Base-by-base conservation (phyloP, 1,284 basidiomycete genomes). In the Heterobasidion annosum region DNA sequence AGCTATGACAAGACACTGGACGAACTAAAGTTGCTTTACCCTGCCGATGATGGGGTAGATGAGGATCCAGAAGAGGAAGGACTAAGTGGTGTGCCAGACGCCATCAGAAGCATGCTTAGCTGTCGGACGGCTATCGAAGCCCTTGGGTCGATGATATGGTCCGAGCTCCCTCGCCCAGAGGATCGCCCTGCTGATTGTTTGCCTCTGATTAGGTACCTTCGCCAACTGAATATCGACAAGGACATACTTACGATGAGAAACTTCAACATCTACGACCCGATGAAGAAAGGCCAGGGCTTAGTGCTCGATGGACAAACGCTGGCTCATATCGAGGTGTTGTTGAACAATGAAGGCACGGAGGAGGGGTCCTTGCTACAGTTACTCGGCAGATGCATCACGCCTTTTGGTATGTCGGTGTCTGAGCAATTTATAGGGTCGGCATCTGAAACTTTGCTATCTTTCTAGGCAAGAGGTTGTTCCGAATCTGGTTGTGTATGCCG, bases 221-320 rank as follows among this genome's bases (percentile, higher is more conserved):
- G 88, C 47, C 89, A 91, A 55, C 79, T 98, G 48, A 97, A 97
- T 64, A 92, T 98, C 58, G 94, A 94, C 71, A 91, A 91, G 65
- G 92, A 97, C 62, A 83, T 98, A 54, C 68, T 98, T 60, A 91
- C 83, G 55, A 93, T 95, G 83, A 88, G 84, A 70, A 97, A 97
- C 67, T 98, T 98, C 77, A 95, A 97, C 64, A 77, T 97, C 46
- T 97, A 97, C 65, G 93, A 98, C 68, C 94, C 95, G 0, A 91
- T 97, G 81, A 87, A 87, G 64, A 78, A 81, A 58, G 93, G 92
- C 18, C 78, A 87, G 64, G 90, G 86, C 19, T 72, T 98, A 48
- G 78, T 91, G 0, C 76, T 98, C 33, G 94, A 98, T 67, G 95
- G 95, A 2, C 93, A 97, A 66, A 95, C 93, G 0, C 74, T 98